Evolutionary conservation across 176 grass and related monocot genomes (phyloP).

Genomic region (Raddia guianensis): DNA sequence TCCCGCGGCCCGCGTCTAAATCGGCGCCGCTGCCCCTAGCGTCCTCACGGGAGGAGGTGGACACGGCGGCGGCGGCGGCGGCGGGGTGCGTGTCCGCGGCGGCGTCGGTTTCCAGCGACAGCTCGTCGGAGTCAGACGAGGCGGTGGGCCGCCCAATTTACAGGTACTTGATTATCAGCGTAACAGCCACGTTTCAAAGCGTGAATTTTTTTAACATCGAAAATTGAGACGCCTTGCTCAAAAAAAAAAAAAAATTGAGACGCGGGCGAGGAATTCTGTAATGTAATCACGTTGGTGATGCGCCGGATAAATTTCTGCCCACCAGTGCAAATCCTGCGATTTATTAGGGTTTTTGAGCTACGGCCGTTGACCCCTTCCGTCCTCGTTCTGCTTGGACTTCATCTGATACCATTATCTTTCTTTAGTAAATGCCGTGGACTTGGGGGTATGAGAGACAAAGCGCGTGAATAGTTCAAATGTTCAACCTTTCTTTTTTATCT

Average conservation of each 20-base stretch:
- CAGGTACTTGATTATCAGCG: slow-evolving; percentile 44
- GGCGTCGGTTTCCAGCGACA: slow-evolving; percentile 52
- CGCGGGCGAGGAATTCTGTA: neutral
- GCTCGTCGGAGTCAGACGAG: slow-evolving; percentile 75
- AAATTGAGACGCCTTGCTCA: neutral
- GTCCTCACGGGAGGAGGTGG: slow-evolving; percentile 1
- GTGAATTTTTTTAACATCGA: neutral
- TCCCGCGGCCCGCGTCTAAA: slow-evolving; percentile 40
- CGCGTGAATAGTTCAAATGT: slow-evolving; percentile 25
- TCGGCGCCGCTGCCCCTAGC: slow-evolving; percentile 32
- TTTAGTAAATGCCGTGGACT: slow-evolving; percentile 34
- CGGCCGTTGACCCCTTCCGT: slow-evolving; percentile 12
- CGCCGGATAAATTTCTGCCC: neutral
- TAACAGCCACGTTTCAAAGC: neutral
- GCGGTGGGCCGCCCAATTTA: slow-evolving; percentile 39
- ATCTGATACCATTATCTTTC: slow-evolving; percentile 17
- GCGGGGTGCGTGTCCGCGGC: slow-evolving; percentile 21
- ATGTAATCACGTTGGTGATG: neutral
- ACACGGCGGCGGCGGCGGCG: neutral
- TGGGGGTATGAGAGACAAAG: slow-evolving; percentile 35
- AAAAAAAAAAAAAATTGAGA: too few relatives aligned
- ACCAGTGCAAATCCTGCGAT: slow-evolving; percentile 4
- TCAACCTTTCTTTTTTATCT: slow-evolving; percentile 20
- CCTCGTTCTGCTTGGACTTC: slow-evolving; percentile 1
- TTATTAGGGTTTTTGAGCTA: slow-evolving; percentile 21